Evolutionary conservation across 164 flowering plant genomes (phyloP).

Genomic region (Pachysandra terminalis): DNA sequence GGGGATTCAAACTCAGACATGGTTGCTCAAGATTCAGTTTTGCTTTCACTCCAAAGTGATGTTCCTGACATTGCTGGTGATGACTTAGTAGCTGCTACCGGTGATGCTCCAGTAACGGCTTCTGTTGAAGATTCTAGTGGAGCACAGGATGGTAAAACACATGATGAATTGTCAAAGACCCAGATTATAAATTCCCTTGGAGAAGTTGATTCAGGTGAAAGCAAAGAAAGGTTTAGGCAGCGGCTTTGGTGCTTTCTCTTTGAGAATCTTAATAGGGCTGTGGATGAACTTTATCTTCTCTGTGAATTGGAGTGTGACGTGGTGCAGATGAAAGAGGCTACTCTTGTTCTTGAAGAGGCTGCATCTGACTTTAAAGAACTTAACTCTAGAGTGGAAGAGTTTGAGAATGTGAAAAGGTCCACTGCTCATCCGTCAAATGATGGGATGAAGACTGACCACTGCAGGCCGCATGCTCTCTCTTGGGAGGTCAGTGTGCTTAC

Average conservation of each 20-base stretch:
- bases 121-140: constrained; percentile 25
- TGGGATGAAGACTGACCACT: constrained; percentile 66
- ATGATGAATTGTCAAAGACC: constrained; percentile 25
- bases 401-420: constrained; percentile 60
- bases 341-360: constrained; percentile 95
- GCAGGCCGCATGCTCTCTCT: constrained; percentile 94
- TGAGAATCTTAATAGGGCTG: constrained; percentile 93
- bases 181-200: constrained; percentile 27
- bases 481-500: constrained; percentile 75
- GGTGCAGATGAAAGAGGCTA: constrained; percentile 89
- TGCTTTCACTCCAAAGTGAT: constrained; percentile 17
- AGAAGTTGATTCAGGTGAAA: constrained; percentile 55
- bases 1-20: constrained; percentile 14
- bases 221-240: constrained; percentile 91
- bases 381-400: constrained; percentile 65
- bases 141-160: constrained; percentile 12
- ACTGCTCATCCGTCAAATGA: constrained; percentile 38
- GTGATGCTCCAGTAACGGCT: constrained; percentile 19
- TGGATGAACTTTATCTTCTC: constrained; percentile 91
- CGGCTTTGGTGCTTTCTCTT: constrained; percentile 93
- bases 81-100: constrained; percentile 16
- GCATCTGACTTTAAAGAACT: constrained; percentile 79
- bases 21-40: constrained; percentile 19
- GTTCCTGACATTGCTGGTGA: constrained; percentile 26
- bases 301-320: constrained; percentile 93